A percentile compares a stretch with the other conserved stretches of the same genome.
Evolutionary conservation across 2,329 filamentous ascomycete species (phyloP).

Genomic region (Paradendryphiella salina): DNA sequence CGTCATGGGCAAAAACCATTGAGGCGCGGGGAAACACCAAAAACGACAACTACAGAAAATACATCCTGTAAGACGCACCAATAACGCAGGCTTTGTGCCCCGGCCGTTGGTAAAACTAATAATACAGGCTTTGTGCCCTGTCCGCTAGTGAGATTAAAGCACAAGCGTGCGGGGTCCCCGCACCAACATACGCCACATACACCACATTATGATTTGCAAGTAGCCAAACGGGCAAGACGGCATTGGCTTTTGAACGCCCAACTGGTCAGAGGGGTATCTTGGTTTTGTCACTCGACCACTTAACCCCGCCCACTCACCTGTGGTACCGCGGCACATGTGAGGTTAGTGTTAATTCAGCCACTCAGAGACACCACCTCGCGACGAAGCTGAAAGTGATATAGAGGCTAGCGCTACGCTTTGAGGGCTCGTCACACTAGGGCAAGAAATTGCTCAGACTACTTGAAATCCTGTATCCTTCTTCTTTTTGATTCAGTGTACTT

Average conservation of each 20-base stretch:
- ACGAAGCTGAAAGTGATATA: neutral
- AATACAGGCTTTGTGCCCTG: neutral
- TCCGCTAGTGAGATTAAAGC: neutral
- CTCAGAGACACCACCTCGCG: neutral
- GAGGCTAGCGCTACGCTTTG: constrained; percentile 1
- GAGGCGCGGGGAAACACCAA: neutral
- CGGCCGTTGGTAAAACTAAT: constrained; percentile 1
- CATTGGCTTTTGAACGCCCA: neutral
- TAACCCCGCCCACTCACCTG: constrained; percentile 1
- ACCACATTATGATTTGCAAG: constrained; percentile 6
- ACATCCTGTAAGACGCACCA: neutral
- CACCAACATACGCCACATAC: constrained; percentile 5
- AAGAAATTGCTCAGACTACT: constrained; percentile 6
- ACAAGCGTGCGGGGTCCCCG: constrained; percentile 16
- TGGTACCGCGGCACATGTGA: constrained; percentile 17
- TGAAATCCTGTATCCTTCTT: constrained; percentile 4
- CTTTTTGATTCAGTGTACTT: neutral
- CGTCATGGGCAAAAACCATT: neutral
- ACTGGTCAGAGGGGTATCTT: constrained; percentile 2
- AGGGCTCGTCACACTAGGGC: constrained; percentile 1
- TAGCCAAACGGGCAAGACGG: constrained; percentile 3
- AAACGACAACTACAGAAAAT: neutral
- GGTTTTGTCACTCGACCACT: constrained; percentile 1
- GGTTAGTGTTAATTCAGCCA: constrained; percentile 1
- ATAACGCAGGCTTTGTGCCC: constrained; percentile 1